Conservation (phyloP, 345 rosid species). For the Rhizophora apiculata region DNA sequence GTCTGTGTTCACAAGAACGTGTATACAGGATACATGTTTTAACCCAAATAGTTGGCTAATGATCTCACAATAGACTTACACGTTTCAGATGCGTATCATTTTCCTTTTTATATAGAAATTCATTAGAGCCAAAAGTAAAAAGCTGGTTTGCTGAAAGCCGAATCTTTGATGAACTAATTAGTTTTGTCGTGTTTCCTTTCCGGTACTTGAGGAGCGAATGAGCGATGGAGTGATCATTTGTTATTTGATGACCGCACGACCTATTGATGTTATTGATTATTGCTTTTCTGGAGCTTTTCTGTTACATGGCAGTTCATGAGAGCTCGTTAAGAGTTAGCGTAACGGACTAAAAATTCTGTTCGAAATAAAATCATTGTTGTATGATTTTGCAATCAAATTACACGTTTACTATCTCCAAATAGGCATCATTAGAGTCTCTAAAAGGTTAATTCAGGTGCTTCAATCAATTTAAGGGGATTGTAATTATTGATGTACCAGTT, state of each 20-base stretch:
- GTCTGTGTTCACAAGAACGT: too few species aligned
- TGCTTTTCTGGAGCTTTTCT: neutral
- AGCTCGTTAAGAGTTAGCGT: neutral
- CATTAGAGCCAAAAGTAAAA: neutral
- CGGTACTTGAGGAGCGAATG: constrained; percentile 1
- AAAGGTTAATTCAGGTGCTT: neutral
- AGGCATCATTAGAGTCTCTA: neutral
- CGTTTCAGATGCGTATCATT: neutral
- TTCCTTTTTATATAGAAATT: neutral
- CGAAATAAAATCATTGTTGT: neutral
- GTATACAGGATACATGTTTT: constrained; percentile 3
- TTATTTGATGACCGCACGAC: neutral
- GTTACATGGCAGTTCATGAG: neutral
- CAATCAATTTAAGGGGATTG: constrained; percentile 1
- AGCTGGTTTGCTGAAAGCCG: neutral
- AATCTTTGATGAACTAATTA: neutral
- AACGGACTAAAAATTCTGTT: neutral
- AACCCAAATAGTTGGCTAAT: neutral
- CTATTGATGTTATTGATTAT: constrained; percentile 7
- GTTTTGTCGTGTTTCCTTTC: neutral
- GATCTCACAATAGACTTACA: neutral
- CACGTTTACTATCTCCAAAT: neutral
- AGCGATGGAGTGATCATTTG: neutral
- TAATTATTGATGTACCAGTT: neutral
- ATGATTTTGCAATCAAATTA: neutral